Evolutionary conservation across 352 stramenopile species (phyloP), one percentile per base, ranked within the genome.

Genomic region (Phytophthora boehmeriae): DNA sequence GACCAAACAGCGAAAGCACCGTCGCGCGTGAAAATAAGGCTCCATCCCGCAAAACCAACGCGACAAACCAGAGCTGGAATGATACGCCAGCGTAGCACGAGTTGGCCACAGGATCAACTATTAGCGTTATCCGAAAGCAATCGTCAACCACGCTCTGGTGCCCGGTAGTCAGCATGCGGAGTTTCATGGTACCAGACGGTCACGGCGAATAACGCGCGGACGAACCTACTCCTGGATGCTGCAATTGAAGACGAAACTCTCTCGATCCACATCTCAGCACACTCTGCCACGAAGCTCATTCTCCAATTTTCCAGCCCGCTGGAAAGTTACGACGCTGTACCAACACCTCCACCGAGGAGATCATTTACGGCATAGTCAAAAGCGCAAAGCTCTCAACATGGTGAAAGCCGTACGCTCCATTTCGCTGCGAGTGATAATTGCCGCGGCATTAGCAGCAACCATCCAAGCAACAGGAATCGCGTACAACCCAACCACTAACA

Each of bases 241-340:
- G 20, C 25, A 69, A 65, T 55, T 65, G 55, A 34, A 64, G 49
- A 32, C 28, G 34, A 59, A 59, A 53, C 57, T 53, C 32, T 38
- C 45, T 56, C 14, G 4, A 17, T 36, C 47, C 8, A 19, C 59
- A 57, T 66, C 59, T 50, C 61, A 63, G 47, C 35, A 16, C 35
- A 5, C 35, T 16, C 19, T 48, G 19, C 34, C 53, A 44, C 20
- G 27, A 60, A 69, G 47, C 48, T 42, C 66, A 74, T 69, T 70
- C 59, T 32, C 35, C 50, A 74, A 74, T 70, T 74, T 70, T 70
- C 66, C 59, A 66, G 34, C 50, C 50, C 54, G 36, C 58, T 63
- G 66, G 54, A 70, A 70, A 66, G 53, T 70, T 70, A 69, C 63
- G n/a, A 32, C 25, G 46, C 19, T 38, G 13, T 23, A 41, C 22